Evolutionary conservation across 176 grass and related monocot genomes (phyloP), one percentile per base, ranked within the genome.

Genomic region (Lolium perenne): DNA sequence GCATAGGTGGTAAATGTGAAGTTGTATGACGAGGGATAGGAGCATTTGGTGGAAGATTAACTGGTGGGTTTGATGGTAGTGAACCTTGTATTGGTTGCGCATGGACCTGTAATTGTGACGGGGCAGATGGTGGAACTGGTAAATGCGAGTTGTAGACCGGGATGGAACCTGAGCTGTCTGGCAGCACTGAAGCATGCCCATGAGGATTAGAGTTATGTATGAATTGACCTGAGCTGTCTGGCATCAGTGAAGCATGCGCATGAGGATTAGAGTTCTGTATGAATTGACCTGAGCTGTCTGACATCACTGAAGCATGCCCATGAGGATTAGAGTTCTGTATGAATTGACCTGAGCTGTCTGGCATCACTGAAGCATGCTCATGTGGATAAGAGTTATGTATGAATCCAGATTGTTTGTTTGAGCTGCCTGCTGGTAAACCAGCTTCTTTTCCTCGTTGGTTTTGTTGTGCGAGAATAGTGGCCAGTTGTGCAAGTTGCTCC

Each of bases 401-500:
- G 29, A 86, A 76, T 32, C 85, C 83, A 46, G 87, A 58, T 61
- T 87, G 86, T 67, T 71, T 89, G 50, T 80, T 89, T 81, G 85
- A 83, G 57, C 76, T 79, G 53, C 76, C 88, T 49, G 62, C 21
- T 65, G 83, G 63, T 12, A 91, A 77, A 74, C 62, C 61, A 86
- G 64, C 68, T 83, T 67, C 79, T 65, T 83, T 91, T 59, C 74
- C 87, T 77, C 53, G 69, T 86, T 93, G 86, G 83, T 87, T 93
- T 76, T 93, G 94, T 65, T 87, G 86, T 69, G 86, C 87, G 29
- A 95, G 88, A 77, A 91, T 81, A 64, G 84, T 38, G 60, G 94
- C 74, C 57, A 93, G 73, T 49, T 93, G 91, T 43, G 88, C 89
- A 73, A 93, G 84, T 87, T 93, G 94, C 70, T 85, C 94, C 20